Percentiles rank a stretch among this genome's conserved stretches.
These are phyloP conservation scores for Wallacemonas sp. DNA, from an alignment of 208 protist genomes.

Conservation along the genomic window DNA sequence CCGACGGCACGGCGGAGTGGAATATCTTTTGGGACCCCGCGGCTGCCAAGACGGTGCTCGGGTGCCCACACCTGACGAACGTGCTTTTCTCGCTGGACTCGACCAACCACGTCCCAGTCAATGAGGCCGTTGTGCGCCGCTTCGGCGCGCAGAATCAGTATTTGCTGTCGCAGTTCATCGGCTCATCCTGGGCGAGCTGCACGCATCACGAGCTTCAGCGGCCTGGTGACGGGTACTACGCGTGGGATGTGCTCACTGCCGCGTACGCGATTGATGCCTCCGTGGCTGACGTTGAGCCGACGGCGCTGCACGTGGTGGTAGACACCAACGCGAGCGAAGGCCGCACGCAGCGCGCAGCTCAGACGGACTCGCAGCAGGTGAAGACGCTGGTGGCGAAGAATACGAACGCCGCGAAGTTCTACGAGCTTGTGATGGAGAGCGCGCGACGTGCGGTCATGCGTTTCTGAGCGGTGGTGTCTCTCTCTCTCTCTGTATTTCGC, in stretches of 20 bases:
- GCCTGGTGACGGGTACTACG: constrained; percentile 79
- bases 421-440: constrained; percentile 57
- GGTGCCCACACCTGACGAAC: constrained; percentile 40
- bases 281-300: constrained; percentile 50
- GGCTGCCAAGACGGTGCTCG: constrained; percentile 71
- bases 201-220: constrained; percentile 69
- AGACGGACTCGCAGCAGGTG: not conserved
- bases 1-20: constrained; percentile 86
- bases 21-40: constrained; percentile 90
- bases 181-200: constrained; percentile 74
- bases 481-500: not conserved
- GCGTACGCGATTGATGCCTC: constrained; percentile 67
- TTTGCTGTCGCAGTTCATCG: constrained; percentile 87
- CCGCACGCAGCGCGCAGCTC: constrained; percentile 29
- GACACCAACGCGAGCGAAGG: constrained; percentile 53
- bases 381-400: constrained; percentile 60
- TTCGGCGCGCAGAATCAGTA: constrained; percentile 83
- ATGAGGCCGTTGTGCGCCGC: constrained; percentile 53
- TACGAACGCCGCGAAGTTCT: constrained; percentile 59
- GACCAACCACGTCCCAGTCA: constrained; percentile 85
- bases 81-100: constrained; percentile 87
- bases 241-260: constrained; percentile 89
- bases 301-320: constrained; percentile 55
- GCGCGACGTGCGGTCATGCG: constrained; percentile 36
- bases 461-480: not conserved